phyloP scores from a whole-genome alignment of 108 stramenopile genomes.

The Pelagomonas calceolata region DNA sequence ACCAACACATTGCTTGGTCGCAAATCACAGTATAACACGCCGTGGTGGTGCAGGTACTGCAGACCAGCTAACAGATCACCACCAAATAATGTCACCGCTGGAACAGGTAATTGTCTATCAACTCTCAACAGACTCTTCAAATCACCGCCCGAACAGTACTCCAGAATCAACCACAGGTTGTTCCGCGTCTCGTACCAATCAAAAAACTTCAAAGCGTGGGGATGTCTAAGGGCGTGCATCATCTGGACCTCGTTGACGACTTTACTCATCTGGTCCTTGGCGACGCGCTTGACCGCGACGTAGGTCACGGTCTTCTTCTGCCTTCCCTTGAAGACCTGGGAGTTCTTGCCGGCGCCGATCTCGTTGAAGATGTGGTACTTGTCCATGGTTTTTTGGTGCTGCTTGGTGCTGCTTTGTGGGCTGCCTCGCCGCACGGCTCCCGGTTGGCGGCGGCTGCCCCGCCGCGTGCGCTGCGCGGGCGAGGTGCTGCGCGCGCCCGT shows the following conservation, averaged over 20 bases:
- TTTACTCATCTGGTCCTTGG: conserved; percentile 34
- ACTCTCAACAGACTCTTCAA: conserved; percentile 32
- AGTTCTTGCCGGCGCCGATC: conserved; percentile 33
- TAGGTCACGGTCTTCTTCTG: conserved; percentile 41
- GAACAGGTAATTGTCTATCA: conserved; percentile 33
- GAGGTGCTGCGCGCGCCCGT: too few relatives aligned
- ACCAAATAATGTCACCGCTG: conserved; percentile 36
- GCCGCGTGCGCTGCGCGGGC: too few relatives aligned
- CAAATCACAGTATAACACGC: conserved; percentile 46
- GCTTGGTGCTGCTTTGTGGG: too few relatives aligned
- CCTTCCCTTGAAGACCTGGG: conserved; percentile 46
- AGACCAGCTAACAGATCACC: conserved; percentile 40
- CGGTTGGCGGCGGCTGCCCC: too few relatives aligned
- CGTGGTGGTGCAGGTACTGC: conserved; percentile 45
- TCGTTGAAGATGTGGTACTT: conserved; percentile 53
- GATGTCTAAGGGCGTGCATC: conserved; percentile 38
- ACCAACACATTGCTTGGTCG: conserved; percentile 41
- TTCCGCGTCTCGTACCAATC: conserved; percentile 56
- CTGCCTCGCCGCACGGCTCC: too few relatives aligned
- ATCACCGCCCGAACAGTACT: conserved; percentile 43
- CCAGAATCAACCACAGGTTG: conserved; percentile 50
- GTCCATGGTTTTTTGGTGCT: conserved; percentile 44
- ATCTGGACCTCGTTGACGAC: conserved; percentile 46
- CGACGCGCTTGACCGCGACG: conserved; percentile 45
- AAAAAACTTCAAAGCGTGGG: conserved; percentile 36